Evolutionary conservation across 2,329 filamentous ascomycete genomes (phyloP).

Genomic region (Cryphonectria carpinicola): DNA sequence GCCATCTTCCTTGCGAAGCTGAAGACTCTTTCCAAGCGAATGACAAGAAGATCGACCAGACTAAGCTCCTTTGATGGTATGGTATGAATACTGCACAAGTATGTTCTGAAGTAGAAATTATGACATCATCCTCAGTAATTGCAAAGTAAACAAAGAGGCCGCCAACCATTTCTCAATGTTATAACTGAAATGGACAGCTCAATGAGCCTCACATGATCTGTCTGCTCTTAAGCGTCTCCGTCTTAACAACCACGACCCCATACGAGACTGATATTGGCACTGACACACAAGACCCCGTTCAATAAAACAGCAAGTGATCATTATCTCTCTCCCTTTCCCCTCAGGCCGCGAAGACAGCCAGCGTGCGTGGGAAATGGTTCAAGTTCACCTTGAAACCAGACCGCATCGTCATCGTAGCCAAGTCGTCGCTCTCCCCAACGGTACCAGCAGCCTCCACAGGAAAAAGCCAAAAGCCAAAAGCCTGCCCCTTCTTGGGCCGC

Average conservation of each 20-base stretch:
- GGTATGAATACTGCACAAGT: background rate
- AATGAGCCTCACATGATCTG: no score
- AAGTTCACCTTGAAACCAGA: slow-evolving; percentile 14
- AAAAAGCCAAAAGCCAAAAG: slow-evolving; percentile 24
- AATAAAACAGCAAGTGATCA: background rate
- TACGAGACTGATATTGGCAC: background rate
- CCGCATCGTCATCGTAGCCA: slow-evolving; percentile 12
- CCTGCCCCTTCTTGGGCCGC: background rate
- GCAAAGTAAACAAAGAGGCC: no score
- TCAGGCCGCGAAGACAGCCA: background rate
- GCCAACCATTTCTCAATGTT: no score
- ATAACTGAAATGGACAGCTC: no score
- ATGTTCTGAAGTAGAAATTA: background rate
- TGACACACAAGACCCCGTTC: background rate
- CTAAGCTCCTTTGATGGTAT: background rate
- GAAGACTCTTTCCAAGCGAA: background rate
- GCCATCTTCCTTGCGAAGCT: background rate
- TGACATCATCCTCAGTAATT: background rate
- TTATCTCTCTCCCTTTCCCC: background rate
- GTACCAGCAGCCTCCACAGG: slow-evolving; percentile 15
- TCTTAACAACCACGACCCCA: background rate
- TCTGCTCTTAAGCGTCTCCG: background rate
- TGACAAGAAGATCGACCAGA: background rate
- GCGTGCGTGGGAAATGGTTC: slow-evolving; percentile 16
- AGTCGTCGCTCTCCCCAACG: slow-evolving; percentile 12